Evolutionary conservation across 2,329 filamentous ascomycete species (phyloP), one percentile per base, ranked within the genome.

Genomic region (Paracoccidioides brasiliensis): DNA sequence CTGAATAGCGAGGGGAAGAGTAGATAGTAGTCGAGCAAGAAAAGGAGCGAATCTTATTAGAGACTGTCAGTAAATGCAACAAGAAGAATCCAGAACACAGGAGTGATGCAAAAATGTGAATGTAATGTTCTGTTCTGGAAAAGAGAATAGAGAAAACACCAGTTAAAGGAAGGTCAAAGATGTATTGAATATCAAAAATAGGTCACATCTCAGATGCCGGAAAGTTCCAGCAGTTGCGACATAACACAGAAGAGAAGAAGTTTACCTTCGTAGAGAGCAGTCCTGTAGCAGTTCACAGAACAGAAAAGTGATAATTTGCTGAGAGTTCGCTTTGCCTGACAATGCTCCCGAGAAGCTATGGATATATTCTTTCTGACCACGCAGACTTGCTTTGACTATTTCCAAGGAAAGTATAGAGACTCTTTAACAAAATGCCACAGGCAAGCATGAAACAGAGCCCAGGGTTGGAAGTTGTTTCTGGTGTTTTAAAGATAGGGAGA

Each of bases 401-500:
- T 33, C 28, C 35, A 52, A 52, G 22, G 49, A 41, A 42, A 41
- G 49, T 28, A 52, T 30, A 32, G n/a, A 12, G 14, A 40, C 30
- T 37, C 41, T 37, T 51, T 4, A 22, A 51, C 37, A 40, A 41
- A 51, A 6, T 51, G 49, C 49, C 49, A 32, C 49, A 51, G 49
- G 49, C 49, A 51, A 22, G 10, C n/a, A 9, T 37, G 51, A 42
- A 32, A 40, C 14, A 38, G 49, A 52, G 49, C 28, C 49, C 15
- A 33, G 35, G 51, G 14, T 7, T 38, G 7, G 22, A 41, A 41
- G n/a, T 38, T 42, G 30, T 15, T 5, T 41, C 33, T n/a, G 22
- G 55, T 49, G 52, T 50, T 42, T 41, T 48, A 59, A 57, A 61
- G 59, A 60, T 59, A 68, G 58, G 56, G 61, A 66, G 64, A 63